A percentile compares a stretch with the other conserved stretches of the same genome.
These are phyloP conservation scores for Xylariaceae sp. DNA, from an alignment of 2,329 filamentous ascomycete species.

Conservation along the genomic window DNA sequence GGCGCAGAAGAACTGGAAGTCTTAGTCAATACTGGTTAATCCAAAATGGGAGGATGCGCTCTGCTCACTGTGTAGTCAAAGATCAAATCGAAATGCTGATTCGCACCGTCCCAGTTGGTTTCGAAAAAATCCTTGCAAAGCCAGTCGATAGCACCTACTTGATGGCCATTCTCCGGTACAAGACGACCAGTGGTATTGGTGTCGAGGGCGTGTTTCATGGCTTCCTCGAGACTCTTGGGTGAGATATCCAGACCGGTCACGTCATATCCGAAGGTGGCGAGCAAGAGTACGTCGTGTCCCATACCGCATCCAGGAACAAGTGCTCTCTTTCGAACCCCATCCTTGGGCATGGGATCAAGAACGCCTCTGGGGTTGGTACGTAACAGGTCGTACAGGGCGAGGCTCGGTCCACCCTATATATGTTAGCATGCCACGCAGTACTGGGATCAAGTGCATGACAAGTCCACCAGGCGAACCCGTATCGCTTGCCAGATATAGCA, in stretches of 20 bases:
- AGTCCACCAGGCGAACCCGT: too few relatives aligned
- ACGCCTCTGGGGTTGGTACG: conserved; percentile 38
- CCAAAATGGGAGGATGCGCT: neutral
- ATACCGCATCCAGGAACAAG: conserved; percentile 80
- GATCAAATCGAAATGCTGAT: conserved; percentile 60
- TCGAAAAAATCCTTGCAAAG: conserved; percentile 66
- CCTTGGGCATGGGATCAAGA: conserved; percentile 34
- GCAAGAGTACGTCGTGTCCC: conserved; percentile 76
- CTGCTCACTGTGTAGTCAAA: conserved; percentile 59
- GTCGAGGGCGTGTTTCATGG: conserved; percentile 42
- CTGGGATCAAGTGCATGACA: too few relatives aligned
- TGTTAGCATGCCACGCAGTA: too few relatives aligned
- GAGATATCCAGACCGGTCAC: conserved; percentile 72
- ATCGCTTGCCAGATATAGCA: too few relatives aligned
- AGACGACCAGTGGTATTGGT: conserved; percentile 39
- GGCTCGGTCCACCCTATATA: conserved; percentile 38
- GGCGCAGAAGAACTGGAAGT: conserved; percentile 58
- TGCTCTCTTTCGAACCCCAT: conserved; percentile 46
- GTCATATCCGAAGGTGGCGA: conserved; percentile 74
- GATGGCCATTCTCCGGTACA: conserved; percentile 36
- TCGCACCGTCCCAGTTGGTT: conserved; percentile 49
- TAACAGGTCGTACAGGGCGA: conserved; percentile 54
- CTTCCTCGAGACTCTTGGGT: conserved; percentile 43
- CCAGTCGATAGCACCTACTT: conserved; percentile 51
- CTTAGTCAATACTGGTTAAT: neutral